These are phyloP conservation scores for Russula abietina DNA, from an alignment of 768 basidiomycete genomes.

Conservation along the genomic window DNA sequence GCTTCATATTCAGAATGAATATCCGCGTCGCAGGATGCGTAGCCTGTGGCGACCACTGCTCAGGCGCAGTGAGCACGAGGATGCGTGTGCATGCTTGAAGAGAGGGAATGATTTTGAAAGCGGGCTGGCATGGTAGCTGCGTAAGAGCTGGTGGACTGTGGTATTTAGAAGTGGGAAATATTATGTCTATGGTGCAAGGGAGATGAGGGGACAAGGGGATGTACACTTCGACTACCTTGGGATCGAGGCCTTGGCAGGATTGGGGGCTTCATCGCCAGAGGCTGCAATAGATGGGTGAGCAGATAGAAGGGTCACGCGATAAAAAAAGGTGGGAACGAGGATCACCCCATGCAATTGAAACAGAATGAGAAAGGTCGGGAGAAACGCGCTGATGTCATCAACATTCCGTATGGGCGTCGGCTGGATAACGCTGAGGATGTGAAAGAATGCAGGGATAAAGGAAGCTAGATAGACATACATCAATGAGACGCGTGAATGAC, in stretches of 20 bases:
- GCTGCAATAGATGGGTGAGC: slow-evolving; percentile 34
- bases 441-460: neutral
- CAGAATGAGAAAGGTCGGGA: too few species aligned
- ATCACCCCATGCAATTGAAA: too few species aligned
- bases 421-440: too few species aligned
- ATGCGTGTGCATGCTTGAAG: slow-evolving; percentile 95
- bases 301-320: slow-evolving; percentile 9
- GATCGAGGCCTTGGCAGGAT: slow-evolving; percentile 87
- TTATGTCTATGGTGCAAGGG: neutral
- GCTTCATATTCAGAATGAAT: slow-evolving; percentile 96
- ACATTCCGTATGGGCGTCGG: neutral
- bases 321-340: too few species aligned
- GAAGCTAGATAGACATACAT: slow-evolving; percentile 34
- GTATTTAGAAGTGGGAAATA: neutral
- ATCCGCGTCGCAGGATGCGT: slow-evolving; percentile 91
- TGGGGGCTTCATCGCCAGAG: slow-evolving; percentile 44
- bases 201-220: slow-evolving; percentile 26
- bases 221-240: slow-evolving; percentile 87
- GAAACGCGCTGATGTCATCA: neutral
- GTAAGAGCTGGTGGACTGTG: slow-evolving; percentile 70
- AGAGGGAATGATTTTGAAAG: slow-evolving; percentile 96
- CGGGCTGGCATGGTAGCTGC: slow-evolving; percentile 87
- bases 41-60: slow-evolving; percentile 94
- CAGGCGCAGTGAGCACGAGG: slow-evolving; percentile 85
- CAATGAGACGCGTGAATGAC: slow-evolving; percentile 56